Base-by-base conservation (phyloP, 345 rosid genomes). In the Noccaea bulbosa region DNA sequence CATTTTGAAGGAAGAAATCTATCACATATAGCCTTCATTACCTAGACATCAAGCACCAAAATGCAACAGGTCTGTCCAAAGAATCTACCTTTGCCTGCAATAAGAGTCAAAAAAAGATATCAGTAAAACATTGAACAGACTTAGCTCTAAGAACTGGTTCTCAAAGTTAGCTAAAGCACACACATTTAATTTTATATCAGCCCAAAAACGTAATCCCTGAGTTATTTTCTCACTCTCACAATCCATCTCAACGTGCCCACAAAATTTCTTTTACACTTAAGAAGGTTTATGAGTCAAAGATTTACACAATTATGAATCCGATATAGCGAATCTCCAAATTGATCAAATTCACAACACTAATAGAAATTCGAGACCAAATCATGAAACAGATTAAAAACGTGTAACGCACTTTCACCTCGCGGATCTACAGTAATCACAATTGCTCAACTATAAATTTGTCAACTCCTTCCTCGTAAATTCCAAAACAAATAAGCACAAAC, bases 11-110 rank as follows among this genome's bases (percentile, higher is more conserved):
- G 68, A 81, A 74, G 80, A 60, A 62, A 80, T 77, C 80, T 84
- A 54, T 86, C 96, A 76, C 75, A 71, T 72, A 81, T 76, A 65
- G 82, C 86, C 91, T 89, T 89, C 88, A 84, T 84, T 69, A 84
- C 81, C 83, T 82, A 84, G 73, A 55, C 75, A 78, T 27, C 9
- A 35, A 24, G 47, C 62, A 66, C 60, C 65, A 55, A 44, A 48
- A 48, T 59, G 69, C 39, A 54, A 55, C 33, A 16, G 20, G 59
- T 53, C 62, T 4, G 73, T 58, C 62, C 41, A 43, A 41, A 67
- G 60, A 58, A 41, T 50, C 67, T 59, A 39, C 62, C 45, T 43
- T 50, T 22, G 20, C 46, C 84, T 77, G 79, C 81, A 74, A 71
- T 32, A 47, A 52, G 49, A 39, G 8, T 16, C 11, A 4, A 30